Evolutionary conservation across 1,284 basidiomycete genomes (phyloP).

Genomic region (Trichosporon faecale): DNA sequence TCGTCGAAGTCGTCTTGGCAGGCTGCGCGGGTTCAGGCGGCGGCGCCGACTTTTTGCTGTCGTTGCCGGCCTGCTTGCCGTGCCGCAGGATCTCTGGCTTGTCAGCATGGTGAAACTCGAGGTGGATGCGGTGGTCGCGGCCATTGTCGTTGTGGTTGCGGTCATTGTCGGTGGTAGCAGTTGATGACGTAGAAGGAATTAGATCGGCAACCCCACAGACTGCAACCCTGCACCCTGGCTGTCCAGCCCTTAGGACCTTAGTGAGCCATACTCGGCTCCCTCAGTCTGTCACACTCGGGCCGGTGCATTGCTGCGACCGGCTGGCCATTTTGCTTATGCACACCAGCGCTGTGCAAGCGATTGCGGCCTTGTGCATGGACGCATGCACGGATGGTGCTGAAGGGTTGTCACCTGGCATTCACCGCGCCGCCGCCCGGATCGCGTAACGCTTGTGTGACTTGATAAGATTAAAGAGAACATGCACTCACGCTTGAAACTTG

Average conservation of each 20-base stretch:
- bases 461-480: not conserved
- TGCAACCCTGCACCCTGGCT: not conserved
- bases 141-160: not conserved
- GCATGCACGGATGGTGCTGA: not conserved
- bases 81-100: constrained; percentile 70
- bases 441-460: constrained; percentile 3
- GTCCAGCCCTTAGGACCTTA: not conserved
- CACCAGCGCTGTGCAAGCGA: not conserved
- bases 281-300: not conserved
- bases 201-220: constrained; percentile 1
- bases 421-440: not conserved
- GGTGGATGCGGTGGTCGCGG: not conserved
- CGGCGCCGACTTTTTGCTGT: constrained; percentile 16
- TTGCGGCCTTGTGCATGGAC: not conserved
- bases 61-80: constrained; percentile 66
- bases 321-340: not conserved
- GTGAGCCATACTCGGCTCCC: not conserved
- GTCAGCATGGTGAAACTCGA: constrained; percentile 3
- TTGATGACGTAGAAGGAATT: not conserved
- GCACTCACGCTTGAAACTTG: constrained; percentile 50
- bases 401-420: not conserved
- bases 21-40: constrained; percentile 9
- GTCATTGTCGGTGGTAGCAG: not conserved
- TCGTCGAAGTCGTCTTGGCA: constrained; percentile 27
- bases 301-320: not conserved